Percentiles rank a stretch among this genome's conserved stretches.
Conservation (phyloP, 2,329 filamentous ascomycete genomes). For the Fusarium acutatum region DNA sequence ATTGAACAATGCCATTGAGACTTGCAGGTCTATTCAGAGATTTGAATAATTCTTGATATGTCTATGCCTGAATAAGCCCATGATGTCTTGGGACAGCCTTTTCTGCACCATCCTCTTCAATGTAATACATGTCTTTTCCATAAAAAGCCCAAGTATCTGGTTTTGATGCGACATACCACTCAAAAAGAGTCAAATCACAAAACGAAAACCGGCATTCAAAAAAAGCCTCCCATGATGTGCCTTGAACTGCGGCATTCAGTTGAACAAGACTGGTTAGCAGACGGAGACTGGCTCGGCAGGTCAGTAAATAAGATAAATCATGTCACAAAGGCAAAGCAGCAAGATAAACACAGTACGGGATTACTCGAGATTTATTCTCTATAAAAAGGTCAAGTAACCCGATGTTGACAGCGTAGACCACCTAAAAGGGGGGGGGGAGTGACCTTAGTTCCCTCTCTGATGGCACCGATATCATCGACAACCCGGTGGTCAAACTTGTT, state of each 20-base stretch:
- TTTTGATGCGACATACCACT: neutral
- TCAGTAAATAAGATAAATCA: neutral
- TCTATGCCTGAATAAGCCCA: neutral
- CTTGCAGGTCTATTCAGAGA: neutral
- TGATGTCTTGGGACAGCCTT: neutral
- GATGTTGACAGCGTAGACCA: neutral
- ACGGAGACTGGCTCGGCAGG: neutral
- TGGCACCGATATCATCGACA: neutral
- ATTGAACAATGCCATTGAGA: neutral
- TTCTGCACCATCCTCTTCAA: neutral
- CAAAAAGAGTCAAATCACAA: neutral
- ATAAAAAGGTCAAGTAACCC: neutral
- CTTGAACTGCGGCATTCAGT: neutral
- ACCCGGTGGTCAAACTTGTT: neutral
- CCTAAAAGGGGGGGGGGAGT: neutral
- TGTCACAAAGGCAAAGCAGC: neutral
- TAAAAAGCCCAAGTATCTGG: neutral
- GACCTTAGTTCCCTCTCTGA: neutral
- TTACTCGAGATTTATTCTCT: neutral
- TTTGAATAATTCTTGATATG: neutral
- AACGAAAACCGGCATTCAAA: neutral
- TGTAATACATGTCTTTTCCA: neutral
- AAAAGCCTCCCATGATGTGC: neutral
- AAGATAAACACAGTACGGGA: neutral
- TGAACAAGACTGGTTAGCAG: neutral